These are phyloP conservation scores for Pythium sp. DNA, from an alignment of 352 stramenopile species.

Conservation along the genomic window DNA sequence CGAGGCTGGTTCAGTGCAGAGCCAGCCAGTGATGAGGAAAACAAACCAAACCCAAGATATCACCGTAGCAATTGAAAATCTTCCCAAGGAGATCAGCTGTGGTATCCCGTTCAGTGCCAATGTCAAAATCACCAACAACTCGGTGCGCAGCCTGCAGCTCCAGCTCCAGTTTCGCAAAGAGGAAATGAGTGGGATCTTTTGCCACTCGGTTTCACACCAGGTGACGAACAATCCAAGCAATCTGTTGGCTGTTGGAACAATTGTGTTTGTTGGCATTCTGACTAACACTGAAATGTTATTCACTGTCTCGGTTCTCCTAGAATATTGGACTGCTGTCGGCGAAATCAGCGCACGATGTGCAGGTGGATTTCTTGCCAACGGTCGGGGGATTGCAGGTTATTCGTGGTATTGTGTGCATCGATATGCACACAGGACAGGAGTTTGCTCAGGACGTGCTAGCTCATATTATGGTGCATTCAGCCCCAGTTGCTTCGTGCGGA, in stretches of 20 bases:
- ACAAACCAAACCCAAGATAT: conserved; percentile 39
- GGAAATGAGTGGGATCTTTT: conserved; percentile 69
- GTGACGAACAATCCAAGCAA: conserved; percentile 22
- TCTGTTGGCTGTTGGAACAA: not conserved
- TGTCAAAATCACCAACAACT: conserved; percentile 70
- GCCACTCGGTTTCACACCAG: conserved; percentile 68
- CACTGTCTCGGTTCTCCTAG: conserved; percentile 20
- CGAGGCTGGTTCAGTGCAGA: conserved; percentile 79
- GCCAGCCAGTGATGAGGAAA: conserved; percentile 75
- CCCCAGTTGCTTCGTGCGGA: conserved; percentile 3
- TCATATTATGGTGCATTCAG: conserved; percentile 46
- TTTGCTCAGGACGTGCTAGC: conserved; percentile 53
- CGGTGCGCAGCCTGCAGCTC: conserved; percentile 46
- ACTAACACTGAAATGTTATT: not conserved
- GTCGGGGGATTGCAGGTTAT: conserved; percentile 69
- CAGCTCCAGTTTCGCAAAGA: conserved; percentile 81
- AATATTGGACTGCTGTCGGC: conserved; percentile 61
- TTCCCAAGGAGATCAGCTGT: conserved; percentile 49
- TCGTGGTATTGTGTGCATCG: conserved; percentile 60
- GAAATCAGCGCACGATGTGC: conserved; percentile 38
- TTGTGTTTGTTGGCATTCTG: not conserved
- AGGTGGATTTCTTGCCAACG: conserved; percentile 64
- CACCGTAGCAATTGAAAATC: conserved; percentile 33
- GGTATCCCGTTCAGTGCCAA: conserved; percentile 50
- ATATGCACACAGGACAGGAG: conserved; percentile 57